These are phyloP conservation scores for Solanum pennellii DNA, from an alignment of 257 asterid genomes.

Conservation along the genomic window DNA sequence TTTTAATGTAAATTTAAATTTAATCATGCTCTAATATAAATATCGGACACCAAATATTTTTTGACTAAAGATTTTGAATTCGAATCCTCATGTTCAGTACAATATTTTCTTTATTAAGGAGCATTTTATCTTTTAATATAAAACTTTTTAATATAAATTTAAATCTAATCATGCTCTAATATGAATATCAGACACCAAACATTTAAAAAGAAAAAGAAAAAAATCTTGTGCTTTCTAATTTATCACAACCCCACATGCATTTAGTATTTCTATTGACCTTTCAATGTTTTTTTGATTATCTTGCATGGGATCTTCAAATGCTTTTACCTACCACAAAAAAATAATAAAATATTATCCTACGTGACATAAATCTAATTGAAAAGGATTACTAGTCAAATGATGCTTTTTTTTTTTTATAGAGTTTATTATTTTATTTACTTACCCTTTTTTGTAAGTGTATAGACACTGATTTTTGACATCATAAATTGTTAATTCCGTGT, in stretches of 20 bases:
- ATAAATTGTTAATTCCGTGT: background rate
- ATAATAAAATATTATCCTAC: background rate
- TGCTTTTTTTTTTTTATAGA: background rate
- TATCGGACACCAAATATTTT: no score
- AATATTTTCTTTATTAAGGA: no score
- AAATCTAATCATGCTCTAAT: no score
- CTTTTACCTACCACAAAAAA: background rate
- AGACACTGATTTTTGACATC: background rate
- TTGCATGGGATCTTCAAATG: background rate
- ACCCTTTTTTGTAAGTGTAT: background rate
- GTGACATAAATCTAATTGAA: background rate
- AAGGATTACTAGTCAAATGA: background rate
- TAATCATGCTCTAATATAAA: no score
- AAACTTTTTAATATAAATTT: no score
- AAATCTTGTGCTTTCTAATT: background rate
- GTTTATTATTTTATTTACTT: background rate
- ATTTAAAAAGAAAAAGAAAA: no score
- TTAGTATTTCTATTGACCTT: background rate
- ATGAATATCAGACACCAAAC: no score
- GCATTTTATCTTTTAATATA: fast-evolving
- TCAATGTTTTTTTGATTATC: background rate
- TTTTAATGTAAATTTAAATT: no score
- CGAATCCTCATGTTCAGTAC: no score
- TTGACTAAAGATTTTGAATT: no score
- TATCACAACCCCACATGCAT: background rate